These are phyloP conservation scores for Proliferodiscus dingleyae DNA, from an alignment of 2,329 filamentous ascomycete genomes.

Conservation along the genomic window DNA sequence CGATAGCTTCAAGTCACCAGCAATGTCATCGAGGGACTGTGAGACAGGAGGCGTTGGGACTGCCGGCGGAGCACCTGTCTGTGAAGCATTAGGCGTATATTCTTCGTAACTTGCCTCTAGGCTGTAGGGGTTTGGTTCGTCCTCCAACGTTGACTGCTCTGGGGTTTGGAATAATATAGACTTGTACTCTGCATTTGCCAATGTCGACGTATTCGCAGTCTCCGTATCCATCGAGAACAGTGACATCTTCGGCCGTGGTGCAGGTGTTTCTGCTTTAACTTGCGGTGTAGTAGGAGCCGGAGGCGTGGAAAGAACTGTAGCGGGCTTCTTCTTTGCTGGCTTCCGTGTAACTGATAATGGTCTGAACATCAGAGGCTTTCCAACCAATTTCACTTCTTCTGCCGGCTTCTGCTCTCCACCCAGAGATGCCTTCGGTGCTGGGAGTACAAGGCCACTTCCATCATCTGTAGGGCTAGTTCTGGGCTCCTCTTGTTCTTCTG, in stretches of 20 bases:
- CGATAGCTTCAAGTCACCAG: slow-evolving; percentile 73
- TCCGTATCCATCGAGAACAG: slow-evolving; percentile 62
- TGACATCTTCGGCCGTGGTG: slow-evolving; percentile 57
- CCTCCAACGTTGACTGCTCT: slow-evolving; percentile 14
- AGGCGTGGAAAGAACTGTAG: slow-evolving; percentile 19
- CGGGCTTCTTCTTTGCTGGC: slow-evolving; percentile 59
- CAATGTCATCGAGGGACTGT: slow-evolving; percentile 65
- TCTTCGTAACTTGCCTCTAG: slow-evolving; percentile 28
- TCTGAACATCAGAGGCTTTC: slow-evolving; percentile 82
- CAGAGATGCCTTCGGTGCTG: slow-evolving; percentile 46
- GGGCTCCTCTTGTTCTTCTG: slow-evolving; percentile 25
- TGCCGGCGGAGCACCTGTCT: slow-evolving; percentile 17
- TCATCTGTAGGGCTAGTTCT: slow-evolving; percentile 23
- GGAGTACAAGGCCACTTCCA: slow-evolving; percentile 32
- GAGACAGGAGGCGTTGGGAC: slow-evolving; percentile 26
- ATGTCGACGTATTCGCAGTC: slow-evolving; percentile 7
- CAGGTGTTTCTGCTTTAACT: slow-evolving; percentile 22
- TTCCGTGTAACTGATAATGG: slow-evolving; percentile 80
- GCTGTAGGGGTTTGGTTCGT: slow-evolving; percentile 8
- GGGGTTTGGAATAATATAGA: slow-evolving; percentile 42
- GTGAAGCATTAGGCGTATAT: slow-evolving; percentile 23
- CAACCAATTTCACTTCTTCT: slow-evolving; percentile 64
- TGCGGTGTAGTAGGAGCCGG: slow-evolving; percentile 21
- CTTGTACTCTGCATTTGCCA: slow-evolving; percentile 39
- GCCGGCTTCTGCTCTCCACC: slow-evolving; percentile 50